Base-by-base conservation (phyloP, 2,329 filamentous ascomycete species). In the Zymoseptoria pseudotritici region DNA sequence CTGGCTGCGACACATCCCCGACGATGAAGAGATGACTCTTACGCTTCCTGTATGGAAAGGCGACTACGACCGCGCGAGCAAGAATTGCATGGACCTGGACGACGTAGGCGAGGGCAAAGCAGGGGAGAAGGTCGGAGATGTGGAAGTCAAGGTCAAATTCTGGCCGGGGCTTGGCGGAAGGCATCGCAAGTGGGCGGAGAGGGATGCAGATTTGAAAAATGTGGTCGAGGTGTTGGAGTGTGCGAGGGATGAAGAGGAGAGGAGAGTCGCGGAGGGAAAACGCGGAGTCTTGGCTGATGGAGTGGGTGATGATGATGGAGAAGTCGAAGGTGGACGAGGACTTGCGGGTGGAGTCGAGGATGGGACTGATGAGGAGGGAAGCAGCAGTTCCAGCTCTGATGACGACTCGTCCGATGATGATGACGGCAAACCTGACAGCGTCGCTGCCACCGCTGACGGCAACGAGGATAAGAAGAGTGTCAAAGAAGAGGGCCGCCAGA, bases 1-100 rank as follows among this genome's bases (percentile, higher is more conserved):
- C 1, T 90, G 87, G 87, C 77, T 90, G 19, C 83, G 84, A 63
- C 83, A 89, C n/a, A 77, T 91, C 0, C 75, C 80, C 0, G 88
- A 91, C 59, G 87, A 89, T 61, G 83, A 88, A 66, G 80, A 86
- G 56, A 76, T 79, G 51, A 83, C 80, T 0, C 66, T 88, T 8
- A 79, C 78, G 4, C 69, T 91, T 2, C 74, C 83, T 4, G 80
- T 91, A 2, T 91, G 86, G 84, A 86, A 85, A 68, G 85, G 86
- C 22, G 81, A 87, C 65, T 77, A 86, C 70, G 72, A 81, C 70
- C 79, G 80, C 10, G 84, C 82, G 0, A 77, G 80, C 72, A 82
- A 65, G 49, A 75, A 51, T 57, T 82, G 73, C 50, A 74, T 76
- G 1, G 72, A 82, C 36, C 4, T 46, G 5, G 36, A 46, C 36